Evolutionary conservation across 306 rosid species (phyloP).

Genomic region (Benincasa hispida): DNA sequence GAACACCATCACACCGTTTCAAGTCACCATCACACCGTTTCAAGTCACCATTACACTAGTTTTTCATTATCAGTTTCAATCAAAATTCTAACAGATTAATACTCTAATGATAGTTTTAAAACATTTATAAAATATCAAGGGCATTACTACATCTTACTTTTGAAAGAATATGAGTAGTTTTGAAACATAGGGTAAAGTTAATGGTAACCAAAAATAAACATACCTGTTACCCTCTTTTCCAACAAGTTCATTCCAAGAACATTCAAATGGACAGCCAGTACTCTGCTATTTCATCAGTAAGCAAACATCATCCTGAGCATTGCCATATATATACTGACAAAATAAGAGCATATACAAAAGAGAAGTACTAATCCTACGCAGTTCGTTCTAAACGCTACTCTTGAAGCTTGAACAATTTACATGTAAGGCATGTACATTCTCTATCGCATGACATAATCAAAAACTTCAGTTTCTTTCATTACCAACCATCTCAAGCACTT

Average conservation of each 20-base stretch:
- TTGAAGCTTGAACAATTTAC: neutral
- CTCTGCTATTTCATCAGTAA: neutral
- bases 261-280: neutral
- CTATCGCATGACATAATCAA: neutral
- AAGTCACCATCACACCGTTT: no score
- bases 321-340: neutral
- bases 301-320: constrained; percentile 14
- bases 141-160: no score
- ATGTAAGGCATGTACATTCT: neutral
- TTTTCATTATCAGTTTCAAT: no score
- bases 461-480: neutral
- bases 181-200: no score
- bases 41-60: no score
- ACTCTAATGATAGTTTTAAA: no score
- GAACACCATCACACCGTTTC: no score
- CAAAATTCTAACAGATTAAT: no score
- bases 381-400: neutral
- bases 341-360: neutral
- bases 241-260: neutral
- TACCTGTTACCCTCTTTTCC: neutral
- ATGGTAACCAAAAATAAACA: neutral
- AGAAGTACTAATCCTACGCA: neutral
- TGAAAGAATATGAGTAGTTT: no score
- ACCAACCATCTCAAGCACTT: neutral
- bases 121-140: no score